Conservation (phyloP, 768 basidiomycete species). For the Leccinellum albellum region DNA sequence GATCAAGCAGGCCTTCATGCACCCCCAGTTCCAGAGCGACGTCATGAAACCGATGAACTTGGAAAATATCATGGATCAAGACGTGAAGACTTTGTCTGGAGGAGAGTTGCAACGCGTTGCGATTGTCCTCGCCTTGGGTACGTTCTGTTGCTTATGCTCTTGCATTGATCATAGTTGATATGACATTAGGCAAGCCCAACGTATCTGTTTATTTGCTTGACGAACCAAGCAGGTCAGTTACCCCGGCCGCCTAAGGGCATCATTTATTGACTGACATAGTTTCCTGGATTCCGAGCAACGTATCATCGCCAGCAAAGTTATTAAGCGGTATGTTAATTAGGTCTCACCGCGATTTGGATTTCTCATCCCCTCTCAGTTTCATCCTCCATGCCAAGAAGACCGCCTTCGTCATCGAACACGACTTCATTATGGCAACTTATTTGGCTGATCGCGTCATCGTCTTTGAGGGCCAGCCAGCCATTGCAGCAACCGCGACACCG, state of each 20-base stretch:
- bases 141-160: slow-evolving; percentile 5
- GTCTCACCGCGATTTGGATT: not conserved
- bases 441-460: slow-evolving; percentile 97
- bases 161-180: slow-evolving; percentile 6
- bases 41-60: slow-evolving; percentile 97
- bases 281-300: slow-evolving; percentile 99
- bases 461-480: slow-evolving; percentile 82
- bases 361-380: slow-evolving; percentile 48
- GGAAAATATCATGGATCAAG: slow-evolving; percentile 94
- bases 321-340: slow-evolving; percentile 67
- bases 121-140: slow-evolving; percentile 88
- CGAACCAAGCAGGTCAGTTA: slow-evolving; percentile 75
- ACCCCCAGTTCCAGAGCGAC: slow-evolving; percentile 98
- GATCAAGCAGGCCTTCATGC: slow-evolving; percentile 96
- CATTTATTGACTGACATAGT: slow-evolving; percentile 34
- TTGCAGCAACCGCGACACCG: slow-evolving; percentile 88
- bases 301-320: slow-evolving; percentile 96
- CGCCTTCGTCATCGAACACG: slow-evolving; percentile 99
- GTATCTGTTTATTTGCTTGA: slow-evolving; percentile 92
- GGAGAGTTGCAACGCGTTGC: slow-evolving; percentile 98
- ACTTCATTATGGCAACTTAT: slow-evolving; percentile 99
- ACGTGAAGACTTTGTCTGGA: slow-evolving; percentile 96
- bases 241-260: not conserved
- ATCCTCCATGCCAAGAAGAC: slow-evolving; percentile 97
- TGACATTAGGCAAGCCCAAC: slow-evolving; percentile 58